These are phyloP conservation scores for Coniochaeta prunicola DNA, from an alignment of 2,329 filamentous ascomycete species.

Conservation along the genomic window DNA sequence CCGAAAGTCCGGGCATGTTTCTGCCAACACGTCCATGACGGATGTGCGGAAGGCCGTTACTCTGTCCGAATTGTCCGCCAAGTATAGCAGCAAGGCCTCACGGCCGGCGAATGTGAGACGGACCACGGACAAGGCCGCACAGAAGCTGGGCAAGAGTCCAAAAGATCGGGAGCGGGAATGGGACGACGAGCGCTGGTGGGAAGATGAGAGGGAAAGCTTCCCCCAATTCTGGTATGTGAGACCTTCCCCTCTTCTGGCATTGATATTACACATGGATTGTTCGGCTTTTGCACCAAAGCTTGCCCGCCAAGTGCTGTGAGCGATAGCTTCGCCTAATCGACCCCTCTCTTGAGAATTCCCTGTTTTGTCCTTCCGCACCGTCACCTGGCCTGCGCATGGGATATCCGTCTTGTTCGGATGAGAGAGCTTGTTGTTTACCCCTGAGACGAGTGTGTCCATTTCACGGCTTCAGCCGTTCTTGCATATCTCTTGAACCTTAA, in stretches of 20 bases:
- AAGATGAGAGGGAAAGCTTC: slow-evolving; percentile 56
- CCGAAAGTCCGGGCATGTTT: slow-evolving; percentile 48
- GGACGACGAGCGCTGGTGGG: slow-evolving; percentile 40
- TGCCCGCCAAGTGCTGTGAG: slow-evolving; percentile 7
- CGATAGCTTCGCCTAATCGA: slow-evolving; percentile 6
- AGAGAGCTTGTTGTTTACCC: neutral
- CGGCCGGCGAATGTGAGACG: slow-evolving; percentile 38
- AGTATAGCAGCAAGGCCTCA: slow-evolving; percentile 27
- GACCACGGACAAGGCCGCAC: slow-evolving; percentile 28
- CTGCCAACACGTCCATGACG: slow-evolving; percentile 44
- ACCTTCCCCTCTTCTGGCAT: slow-evolving; percentile 7
- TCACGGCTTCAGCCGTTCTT: slow-evolving; percentile 19
- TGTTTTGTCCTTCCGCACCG: slow-evolving; percentile 18
- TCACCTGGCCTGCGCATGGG: slow-evolving; percentile 23
- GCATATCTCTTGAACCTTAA: slow-evolving; percentile 13
- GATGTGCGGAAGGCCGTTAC: slow-evolving; percentile 45
- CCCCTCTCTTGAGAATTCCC: slow-evolving; percentile 12
- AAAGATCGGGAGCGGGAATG: slow-evolving; percentile 44
- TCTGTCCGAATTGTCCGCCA: slow-evolving; percentile 33
- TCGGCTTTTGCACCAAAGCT: slow-evolving; percentile 3
- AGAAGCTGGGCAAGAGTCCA: slow-evolving; percentile 43
- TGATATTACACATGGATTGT: slow-evolving; percentile 12
- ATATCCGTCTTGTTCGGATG: slow-evolving; percentile 8
- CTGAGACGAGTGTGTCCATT: neutral
- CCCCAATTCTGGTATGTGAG: slow-evolving; percentile 56